Evolutionary conservation across 495 filamentous ascomycete species (phyloP), one percentile per base, ranked within the genome.

Genomic region (Pseudotulostoma volvatum): DNA sequence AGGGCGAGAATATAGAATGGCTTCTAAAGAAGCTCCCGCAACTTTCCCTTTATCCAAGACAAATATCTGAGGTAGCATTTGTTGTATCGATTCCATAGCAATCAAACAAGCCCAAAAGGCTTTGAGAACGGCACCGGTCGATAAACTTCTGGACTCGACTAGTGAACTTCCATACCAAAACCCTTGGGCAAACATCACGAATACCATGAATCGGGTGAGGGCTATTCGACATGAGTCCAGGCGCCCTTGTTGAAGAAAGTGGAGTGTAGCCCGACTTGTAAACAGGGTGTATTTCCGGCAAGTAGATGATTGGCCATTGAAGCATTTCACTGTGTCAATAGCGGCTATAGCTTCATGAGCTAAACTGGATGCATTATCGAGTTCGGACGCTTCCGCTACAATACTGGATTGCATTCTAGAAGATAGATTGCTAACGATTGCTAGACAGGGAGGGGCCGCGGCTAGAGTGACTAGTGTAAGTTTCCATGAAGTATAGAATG

Each of bases 241-340:
- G 31, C 68, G 59, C 1, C 78, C 81, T 49, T 88, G 82, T 25
- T 64, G 56, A 14, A 73, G 54, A 52, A 87, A 94, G 31, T 69
- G 69, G 16, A 53, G 53, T 18, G 75, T 76, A 1, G 84, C 80
- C 16, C 54, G 46, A 33, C 62, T 59, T 18, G 85, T 74, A 0
- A 66, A 65, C 9, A 41, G 54, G 3, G 61, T 49, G 54, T 85
- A 95, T 43, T 73, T 73, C 48, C 65, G 66, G 1, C 68, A 55
- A 51, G 93, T 88, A 13, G 75, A 63, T 11, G 70, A 64, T 46
- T 84, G 70, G 1, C 76, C 84, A 51, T 93, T 93, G 60, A 81
- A 82, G 23, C 70, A 79, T 53, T 95, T 96, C 47, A 96, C 84
- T 0, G 81, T 74, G 41, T 92, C 85, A 33, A 97, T 88, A 3